phyloP scores from a whole-genome alignment of 169 alveolate species.

The Hepatocystis sp. region DNA sequence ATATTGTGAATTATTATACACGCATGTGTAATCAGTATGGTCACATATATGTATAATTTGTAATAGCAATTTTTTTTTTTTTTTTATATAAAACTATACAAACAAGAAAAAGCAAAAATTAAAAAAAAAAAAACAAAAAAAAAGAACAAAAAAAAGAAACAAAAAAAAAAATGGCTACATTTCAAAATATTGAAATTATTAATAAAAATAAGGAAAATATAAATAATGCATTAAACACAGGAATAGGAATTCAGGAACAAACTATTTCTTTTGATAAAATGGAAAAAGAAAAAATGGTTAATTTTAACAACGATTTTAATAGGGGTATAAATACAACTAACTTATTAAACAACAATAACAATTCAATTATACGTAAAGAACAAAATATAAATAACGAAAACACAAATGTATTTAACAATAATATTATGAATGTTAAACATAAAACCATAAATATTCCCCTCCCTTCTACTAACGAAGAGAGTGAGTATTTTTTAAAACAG shows the following conservation, averaged over 20 bases:
- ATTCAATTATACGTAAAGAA: conserved; percentile 2
- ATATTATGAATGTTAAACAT: not conserved
- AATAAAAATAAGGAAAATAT: conserved; percentile 9
- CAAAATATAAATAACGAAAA: not conserved
- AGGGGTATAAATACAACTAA: conserved; percentile 1
- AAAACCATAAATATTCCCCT: conserved; percentile 3
- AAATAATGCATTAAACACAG: conserved; percentile 8
- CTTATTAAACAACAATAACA: conserved; percentile 5
- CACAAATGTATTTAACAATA: conserved; percentile 3
- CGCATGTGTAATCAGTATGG: no score
- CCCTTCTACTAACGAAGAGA: conserved; percentile 2
- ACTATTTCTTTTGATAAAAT: conserved; percentile 14
- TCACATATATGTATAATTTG: no score
- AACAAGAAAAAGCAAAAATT: not conserved
- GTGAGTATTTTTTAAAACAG: not conserved
- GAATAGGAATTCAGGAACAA: not conserved
- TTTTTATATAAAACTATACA: conserved; percentile 1
- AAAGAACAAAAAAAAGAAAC: not conserved
- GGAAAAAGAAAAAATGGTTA: conserved; percentile 12
- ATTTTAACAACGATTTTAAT: conserved; percentile 12
- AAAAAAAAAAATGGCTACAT: conserved; percentile 27
- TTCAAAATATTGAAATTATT: not conserved
- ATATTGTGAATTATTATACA: no score
- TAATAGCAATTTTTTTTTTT: no score
- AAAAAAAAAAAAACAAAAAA: not conserved